Evolutionary conservation across 2,329 filamentous ascomycete species (phyloP).

Genomic region (Phoma herbarum): DNA sequence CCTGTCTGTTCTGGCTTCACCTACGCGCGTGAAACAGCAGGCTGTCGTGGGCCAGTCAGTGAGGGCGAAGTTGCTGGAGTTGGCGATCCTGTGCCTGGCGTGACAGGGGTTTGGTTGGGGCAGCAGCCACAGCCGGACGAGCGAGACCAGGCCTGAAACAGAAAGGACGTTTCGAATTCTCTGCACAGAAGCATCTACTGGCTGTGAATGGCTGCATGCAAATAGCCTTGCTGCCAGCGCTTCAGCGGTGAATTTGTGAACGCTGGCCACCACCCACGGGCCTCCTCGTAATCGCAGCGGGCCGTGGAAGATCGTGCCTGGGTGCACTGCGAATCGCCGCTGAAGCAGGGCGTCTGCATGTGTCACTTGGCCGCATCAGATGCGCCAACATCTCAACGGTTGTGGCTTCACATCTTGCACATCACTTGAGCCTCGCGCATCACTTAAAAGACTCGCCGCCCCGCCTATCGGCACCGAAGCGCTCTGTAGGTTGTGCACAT

Average conservation of each 20-base stretch:
- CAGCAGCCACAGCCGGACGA: conserved; percentile 40
- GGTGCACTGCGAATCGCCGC: conserved; percentile 29
- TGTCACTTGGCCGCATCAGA: conserved; percentile 21
- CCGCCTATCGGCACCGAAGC: conserved; percentile 1
- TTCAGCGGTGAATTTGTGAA: conserved; percentile 30
- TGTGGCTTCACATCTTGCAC: conserved; percentile 11
- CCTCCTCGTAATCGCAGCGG: conserved; percentile 36
- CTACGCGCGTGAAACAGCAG: conserved; percentile 47
- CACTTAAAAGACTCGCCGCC: neutral
- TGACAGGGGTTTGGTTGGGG: conserved; percentile 29
- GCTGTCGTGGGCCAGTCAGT: conserved; percentile 39
- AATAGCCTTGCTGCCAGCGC: conserved; percentile 36
- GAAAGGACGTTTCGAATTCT: conserved; percentile 17
- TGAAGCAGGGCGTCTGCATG: conserved; percentile 16
- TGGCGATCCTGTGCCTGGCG: conserved; percentile 40
- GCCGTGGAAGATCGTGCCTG: conserved; percentile 34
- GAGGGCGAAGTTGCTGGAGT: conserved; percentile 36
- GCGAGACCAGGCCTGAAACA: conserved; percentile 22
- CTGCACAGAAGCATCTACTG: conserved; percentile 26
- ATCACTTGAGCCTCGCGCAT: conserved; percentile 7
- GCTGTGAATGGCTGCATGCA: conserved; percentile 34
- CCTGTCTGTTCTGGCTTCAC: conserved; percentile 31
- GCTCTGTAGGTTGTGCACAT: conserved; percentile 2
- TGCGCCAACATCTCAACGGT: conserved; percentile 8
- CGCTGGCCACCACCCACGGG: conserved; percentile 29